A percentile compares a stretch with the other conserved stretches of the same genome.
phyloP scores from a whole-genome alignment of 2,329 filamentous ascomycete genomes.

The Didymella keratinophila region DNA sequence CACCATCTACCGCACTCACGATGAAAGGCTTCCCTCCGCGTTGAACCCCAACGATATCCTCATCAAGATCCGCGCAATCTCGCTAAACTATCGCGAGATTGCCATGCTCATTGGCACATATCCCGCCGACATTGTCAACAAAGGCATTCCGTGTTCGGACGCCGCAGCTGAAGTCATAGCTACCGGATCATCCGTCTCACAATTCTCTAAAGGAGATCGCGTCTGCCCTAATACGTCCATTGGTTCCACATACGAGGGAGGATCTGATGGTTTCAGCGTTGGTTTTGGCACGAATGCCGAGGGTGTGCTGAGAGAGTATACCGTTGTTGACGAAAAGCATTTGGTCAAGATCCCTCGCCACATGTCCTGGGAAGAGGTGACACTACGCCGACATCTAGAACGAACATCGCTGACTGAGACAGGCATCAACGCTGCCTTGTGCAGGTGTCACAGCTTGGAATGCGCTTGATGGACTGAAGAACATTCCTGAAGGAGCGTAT shows the following conservation, averaged over 20 bases:
- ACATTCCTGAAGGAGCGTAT: conserved; percentile 19
- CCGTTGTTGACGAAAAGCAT: conserved; percentile 33
- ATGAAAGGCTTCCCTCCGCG: conserved; percentile 25
- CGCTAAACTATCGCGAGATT: conserved; percentile 41
- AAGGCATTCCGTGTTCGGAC: conserved; percentile 36
- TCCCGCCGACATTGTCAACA: conserved; percentile 12
- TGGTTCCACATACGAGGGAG: conserved; percentile 25
- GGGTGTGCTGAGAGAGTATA: conserved; percentile 39
- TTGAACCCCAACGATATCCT: conserved; percentile 31
- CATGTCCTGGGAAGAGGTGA: conserved; percentile 41
- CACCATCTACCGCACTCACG: conserved; percentile 1
- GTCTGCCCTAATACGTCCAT: conserved; percentile 27
- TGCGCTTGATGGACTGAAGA: conserved; percentile 26
- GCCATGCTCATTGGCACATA: conserved; percentile 36
- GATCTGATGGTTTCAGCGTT: conserved; percentile 4
- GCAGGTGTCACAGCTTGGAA: conserved; percentile 39
- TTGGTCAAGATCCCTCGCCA: conserved; percentile 35
- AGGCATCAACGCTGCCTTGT: conserved; percentile 35
- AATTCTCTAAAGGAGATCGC: conserved; percentile 35
- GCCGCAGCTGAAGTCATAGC: conserved; percentile 37
- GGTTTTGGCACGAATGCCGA: conserved; percentile 20
- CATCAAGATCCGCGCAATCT: conserved; percentile 37
- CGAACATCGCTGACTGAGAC: neutral
- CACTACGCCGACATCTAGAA: neutral
- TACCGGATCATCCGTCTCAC: conserved; percentile 25